Conservation (phyloP, 2,329 filamentous ascomycete species). For the Aureobasidium musti region DNA sequence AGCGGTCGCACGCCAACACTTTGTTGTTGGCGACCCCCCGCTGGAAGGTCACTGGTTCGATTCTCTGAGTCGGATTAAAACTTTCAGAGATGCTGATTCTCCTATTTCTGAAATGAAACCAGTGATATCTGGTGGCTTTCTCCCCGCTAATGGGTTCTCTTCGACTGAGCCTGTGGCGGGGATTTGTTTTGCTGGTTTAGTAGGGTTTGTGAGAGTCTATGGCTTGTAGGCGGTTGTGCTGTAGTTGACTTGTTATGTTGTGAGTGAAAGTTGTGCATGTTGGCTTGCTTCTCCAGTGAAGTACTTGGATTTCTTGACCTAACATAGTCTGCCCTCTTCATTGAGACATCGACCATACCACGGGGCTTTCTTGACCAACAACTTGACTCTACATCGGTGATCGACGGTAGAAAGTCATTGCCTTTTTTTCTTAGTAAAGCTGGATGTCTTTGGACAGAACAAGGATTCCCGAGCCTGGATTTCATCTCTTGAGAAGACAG, state of each 20-base stretch:
- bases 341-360: no score
- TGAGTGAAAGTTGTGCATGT: neutral
- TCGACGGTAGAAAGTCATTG: no score
- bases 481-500: no score
- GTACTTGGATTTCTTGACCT: no score
- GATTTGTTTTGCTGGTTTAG: neutral
- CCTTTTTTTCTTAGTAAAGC: no score
- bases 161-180: neutral
- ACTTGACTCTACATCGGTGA: no score
- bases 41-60: neutral
- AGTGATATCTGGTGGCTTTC: constrained; percentile 1
- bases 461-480: no score
- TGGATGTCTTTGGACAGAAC: no score
- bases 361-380: no score
- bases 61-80: neutral
- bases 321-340: no score
- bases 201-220: neutral
- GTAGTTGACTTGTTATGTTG: neutral
- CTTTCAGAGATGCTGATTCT: neutral
- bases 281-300: no score
- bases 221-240: neutral
- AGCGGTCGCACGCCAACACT: neutral
- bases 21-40: neutral
- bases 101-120: neutral
- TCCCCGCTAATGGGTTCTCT: neutral